These are phyloP conservation scores for Pichia exigua DNA, from an alignment of 805 yeast genomes.

Conservation along the genomic window DNA sequence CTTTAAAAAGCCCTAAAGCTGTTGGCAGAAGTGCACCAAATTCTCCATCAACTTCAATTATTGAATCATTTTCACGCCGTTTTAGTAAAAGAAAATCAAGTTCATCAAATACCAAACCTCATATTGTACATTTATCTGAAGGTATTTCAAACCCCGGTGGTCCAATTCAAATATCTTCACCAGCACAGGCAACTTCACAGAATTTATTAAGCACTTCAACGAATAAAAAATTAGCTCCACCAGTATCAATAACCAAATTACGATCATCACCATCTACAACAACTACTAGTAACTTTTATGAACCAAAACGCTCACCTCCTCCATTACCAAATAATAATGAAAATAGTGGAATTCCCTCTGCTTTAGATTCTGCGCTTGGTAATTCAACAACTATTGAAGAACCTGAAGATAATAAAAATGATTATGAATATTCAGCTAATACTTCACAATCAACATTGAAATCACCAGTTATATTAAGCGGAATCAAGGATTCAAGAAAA, in stretches of 20 bases:
- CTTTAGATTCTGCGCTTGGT: background rate
- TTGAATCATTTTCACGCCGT: conserved; percentile 24
- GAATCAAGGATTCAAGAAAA: background rate
- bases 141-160: conserved; percentile 18
- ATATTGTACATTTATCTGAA: conserved; percentile 19
- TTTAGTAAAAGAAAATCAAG: conserved; percentile 14
- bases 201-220: background rate
- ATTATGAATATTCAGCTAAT: background rate
- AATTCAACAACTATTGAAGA: background rate
- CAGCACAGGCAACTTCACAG: conserved; percentile 6
- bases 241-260: background rate
- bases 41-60: conserved; percentile 23
- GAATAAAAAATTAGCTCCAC: background rate
- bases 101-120: conserved; percentile 11
- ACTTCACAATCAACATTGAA: background rate
- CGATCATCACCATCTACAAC: background rate
- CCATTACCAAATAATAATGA: conserved; percentile 5
- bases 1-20: background rate
- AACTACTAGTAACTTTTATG: background rate
- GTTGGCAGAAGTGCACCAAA: conserved; percentile 6
- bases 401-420: background rate
- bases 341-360: background rate
- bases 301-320: conserved; percentile 10
- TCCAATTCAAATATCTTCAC: conserved; percentile 15
- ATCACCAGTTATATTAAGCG: conserved; percentile 6